Evolutionary conservation across 345 rosid species (phyloP).

Genomic region (Hirschfeldia incana): DNA sequence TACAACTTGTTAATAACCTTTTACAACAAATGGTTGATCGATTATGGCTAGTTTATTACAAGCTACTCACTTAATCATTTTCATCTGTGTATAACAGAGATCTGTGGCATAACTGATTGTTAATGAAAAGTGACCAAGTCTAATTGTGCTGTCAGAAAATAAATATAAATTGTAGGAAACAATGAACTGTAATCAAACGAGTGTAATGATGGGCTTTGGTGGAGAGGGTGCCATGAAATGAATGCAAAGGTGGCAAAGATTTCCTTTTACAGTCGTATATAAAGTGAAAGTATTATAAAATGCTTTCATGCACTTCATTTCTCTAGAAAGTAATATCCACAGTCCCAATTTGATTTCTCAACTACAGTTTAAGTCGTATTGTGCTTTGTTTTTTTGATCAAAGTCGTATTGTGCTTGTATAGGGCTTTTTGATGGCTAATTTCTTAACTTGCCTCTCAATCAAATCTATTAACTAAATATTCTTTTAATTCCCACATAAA

Average conservation of each 20-base stretch:
- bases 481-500: no score
- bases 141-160: neutral
- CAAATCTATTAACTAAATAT: no score
- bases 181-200: constrained; percentile 18
- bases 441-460: no score
- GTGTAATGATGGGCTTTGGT: constrained; percentile 19
- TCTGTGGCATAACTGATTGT: neutral
- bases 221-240: constrained; percentile 25
- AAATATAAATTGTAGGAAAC: neutral
- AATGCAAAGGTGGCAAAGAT: constrained; percentile 9
- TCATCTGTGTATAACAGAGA: neutral
- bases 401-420: no score
- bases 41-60: neutral
- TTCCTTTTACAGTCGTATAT: neutral
- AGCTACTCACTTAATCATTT: neutral
- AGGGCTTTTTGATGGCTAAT: no score
- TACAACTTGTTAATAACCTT: neutral
- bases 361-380: no score
- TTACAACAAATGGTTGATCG: neutral
- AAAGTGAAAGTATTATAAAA: neutral
- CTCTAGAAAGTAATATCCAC: no score
- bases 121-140: neutral
- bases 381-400: no score
- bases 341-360: no score
- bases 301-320: neutral